A percentile compares a stretch with the other conserved stretches of the same genome.
These are phyloP conservation scores for Phenoliferia sp. DNA, from an alignment of 1,284 basidiomycete species.

Conservation along the genomic window DNA sequence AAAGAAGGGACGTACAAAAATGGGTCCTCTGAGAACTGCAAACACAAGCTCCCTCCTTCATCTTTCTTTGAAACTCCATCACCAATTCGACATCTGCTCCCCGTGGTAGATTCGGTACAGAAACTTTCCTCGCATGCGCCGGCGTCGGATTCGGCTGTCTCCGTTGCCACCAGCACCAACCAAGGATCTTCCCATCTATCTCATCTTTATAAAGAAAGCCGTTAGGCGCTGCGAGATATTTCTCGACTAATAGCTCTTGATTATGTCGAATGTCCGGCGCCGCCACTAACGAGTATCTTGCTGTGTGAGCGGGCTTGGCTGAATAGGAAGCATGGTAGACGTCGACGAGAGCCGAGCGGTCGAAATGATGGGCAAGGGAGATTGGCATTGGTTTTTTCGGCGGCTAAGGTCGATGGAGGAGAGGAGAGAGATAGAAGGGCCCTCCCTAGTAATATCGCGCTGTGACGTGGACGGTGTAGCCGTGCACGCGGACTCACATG, in stretches of 20 bases:
- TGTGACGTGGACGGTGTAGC: too few relatives aligned
- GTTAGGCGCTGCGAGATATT: background rate
- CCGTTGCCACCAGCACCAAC: background rate
- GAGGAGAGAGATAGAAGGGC: too few relatives aligned
- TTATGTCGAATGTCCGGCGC: background rate
- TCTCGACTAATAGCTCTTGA: background rate
- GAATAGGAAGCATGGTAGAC: background rate
- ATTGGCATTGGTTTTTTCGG: background rate
- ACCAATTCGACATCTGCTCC: background rate
- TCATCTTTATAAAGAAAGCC: background rate
- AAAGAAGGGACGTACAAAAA: background rate
- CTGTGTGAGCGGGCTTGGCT: background rate
- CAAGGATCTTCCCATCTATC: background rate
- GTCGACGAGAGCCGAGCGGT: background rate
- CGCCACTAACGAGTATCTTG: background rate
- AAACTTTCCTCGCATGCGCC: background rate
- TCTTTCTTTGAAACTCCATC: background rate
- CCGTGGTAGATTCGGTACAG: background rate
- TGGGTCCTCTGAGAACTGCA: background rate
- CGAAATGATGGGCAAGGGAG: background rate
- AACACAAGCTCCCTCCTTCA: background rate
- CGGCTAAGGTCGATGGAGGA: too few relatives aligned
- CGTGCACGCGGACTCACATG: too few relatives aligned
- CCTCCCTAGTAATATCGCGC: too few relatives aligned
- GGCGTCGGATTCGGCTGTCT: background rate